Conservation (phyloP, 1,284 basidiomycete genomes). For the Boletus mariae region DNA sequence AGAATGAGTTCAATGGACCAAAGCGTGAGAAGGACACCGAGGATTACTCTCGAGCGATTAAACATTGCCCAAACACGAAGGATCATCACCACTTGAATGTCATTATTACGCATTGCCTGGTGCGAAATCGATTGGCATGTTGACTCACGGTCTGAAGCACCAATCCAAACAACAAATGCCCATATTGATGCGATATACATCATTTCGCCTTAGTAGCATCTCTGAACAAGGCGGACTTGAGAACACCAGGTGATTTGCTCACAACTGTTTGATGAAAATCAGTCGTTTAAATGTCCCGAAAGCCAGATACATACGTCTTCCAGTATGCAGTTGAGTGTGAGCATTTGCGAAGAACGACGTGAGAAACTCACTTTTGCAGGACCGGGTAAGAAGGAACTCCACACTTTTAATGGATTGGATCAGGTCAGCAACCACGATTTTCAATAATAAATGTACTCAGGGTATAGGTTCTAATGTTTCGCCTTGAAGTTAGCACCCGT, state of each 20-base stretch:
- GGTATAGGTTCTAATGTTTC: background rate
- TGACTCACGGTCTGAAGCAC: conserved; percentile 8
- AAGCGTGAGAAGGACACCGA: background rate
- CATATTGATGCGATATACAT: conserved; percentile 5
- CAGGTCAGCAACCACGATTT: background rate
- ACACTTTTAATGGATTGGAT: background rate
- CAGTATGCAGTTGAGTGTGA: background rate
- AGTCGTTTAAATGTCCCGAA: background rate
- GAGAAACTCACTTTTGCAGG: background rate
- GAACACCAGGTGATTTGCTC: background rate
- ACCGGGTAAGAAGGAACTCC: conserved; percentile 4
- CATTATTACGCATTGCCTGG: background rate
- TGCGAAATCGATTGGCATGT: background rate
- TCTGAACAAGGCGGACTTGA: background rate
- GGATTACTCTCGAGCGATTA: conserved; percentile 1
- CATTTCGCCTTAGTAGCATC: background rate
- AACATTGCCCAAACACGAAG: conserved; percentile 8
- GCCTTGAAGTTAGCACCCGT: background rate
- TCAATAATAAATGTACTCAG: background rate
- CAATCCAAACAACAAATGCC: conserved; percentile 3
- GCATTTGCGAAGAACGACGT: background rate
- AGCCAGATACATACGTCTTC: conserved; percentile 6
- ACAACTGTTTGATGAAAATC: conserved; percentile 6
- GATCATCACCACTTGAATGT: conserved; percentile 6
- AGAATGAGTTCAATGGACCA: background rate